Evolutionary conservation across 1,284 basidiomycete species (phyloP).

Genomic region (Dichomitus squalens): DNA sequence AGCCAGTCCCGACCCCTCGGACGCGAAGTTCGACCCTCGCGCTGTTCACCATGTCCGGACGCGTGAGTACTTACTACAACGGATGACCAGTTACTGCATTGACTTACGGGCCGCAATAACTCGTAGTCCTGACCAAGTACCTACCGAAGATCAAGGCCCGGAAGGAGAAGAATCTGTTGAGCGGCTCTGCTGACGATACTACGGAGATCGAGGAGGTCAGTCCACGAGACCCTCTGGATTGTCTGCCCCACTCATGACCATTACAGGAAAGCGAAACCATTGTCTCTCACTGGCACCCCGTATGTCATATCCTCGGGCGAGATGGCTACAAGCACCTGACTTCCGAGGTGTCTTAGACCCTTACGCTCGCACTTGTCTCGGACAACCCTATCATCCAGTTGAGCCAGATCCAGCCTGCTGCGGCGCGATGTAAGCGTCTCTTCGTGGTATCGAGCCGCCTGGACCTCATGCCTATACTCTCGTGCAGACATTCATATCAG

Average conservation of each 20-base stretch:
- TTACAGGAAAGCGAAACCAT: slow-evolving; percentile 53
- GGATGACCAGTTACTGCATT: no score
- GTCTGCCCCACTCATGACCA: not conserved
- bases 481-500: slow-evolving; percentile 61
- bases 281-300: slow-evolving; percentile 84
- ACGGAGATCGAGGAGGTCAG: slow-evolving; percentile 42
- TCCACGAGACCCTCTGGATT: slow-evolving; percentile 10
- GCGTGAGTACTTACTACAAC: slow-evolving; percentile 49
- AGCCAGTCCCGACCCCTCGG: slow-evolving; percentile 63
- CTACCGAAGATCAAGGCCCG: slow-evolving; percentile 71
- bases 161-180: slow-evolving; percentile 84
- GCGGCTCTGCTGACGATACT: slow-evolving; percentile 36
- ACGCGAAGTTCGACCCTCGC: slow-evolving; percentile 50
- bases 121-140: slow-evolving; percentile 83
- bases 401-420: slow-evolving; percentile 61
- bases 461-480: slow-evolving; percentile 7
- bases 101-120: slow-evolving; percentile 1
- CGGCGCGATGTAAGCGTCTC: slow-evolving; percentile 58
- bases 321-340: not conserved
- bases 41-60: slow-evolving; percentile 81
- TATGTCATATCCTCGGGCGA: slow-evolving; percentile 31
- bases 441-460: not conserved
- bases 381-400: slow-evolving; percentile 62
- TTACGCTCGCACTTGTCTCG: slow-evolving; percentile 88
- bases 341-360: slow-evolving; percentile 52